Base-by-base conservation (phyloP, 352 stramenopile species). In the Phytophthora pseudosyringae region DNA sequence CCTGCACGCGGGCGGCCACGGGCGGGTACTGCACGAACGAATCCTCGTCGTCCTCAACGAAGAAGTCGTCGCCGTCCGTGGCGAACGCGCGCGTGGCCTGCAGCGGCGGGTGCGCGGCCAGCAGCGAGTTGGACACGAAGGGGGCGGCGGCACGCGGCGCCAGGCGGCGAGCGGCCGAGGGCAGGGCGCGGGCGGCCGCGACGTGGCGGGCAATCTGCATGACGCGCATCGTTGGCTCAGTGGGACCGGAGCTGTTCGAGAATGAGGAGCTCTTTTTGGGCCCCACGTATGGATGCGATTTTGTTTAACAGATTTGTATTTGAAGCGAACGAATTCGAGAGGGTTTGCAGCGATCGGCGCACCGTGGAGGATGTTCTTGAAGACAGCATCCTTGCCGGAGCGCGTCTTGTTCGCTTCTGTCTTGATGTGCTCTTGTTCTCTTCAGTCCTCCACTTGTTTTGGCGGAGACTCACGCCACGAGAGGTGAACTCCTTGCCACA, bases 21-120 rank as follows among this genome's bases (percentile, higher is more conserved):
- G 73, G 56, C 15, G 86, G 86, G 75, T 95, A 95, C 72, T 93
- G 85, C 73, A 95, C 83, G 72, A 86, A 91, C 11, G 75, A 75
- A 44, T 92, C 86, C 0, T 92, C 82, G 3, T 94, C 76, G 18
- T 88, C 84, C 15, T 81, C 83, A 13, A 73, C 64, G 67, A 92
- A 91, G 63, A 83, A 86, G 31, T 93, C 76, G 31, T 80, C 70
- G 47, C 76, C 75, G 48, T 83, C 76, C 29, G 56, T 81, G 10
- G 79, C 74, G 50, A 91, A 90, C 45, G 64, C 51, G 48, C 83
- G 83, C 26, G 13, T 26, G 12, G 38, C 10, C 47, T 69, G 59
- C 44, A 60, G 50, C 16, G 35, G 43, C 38, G 35, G 38, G 16
- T 25, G 45, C n/a, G 55, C 38, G 11, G 18, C 2, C n/a, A 36